phyloP scores from a whole-genome alignment of 164 flowering plant genomes.

The Vitis cinerea region DNA sequence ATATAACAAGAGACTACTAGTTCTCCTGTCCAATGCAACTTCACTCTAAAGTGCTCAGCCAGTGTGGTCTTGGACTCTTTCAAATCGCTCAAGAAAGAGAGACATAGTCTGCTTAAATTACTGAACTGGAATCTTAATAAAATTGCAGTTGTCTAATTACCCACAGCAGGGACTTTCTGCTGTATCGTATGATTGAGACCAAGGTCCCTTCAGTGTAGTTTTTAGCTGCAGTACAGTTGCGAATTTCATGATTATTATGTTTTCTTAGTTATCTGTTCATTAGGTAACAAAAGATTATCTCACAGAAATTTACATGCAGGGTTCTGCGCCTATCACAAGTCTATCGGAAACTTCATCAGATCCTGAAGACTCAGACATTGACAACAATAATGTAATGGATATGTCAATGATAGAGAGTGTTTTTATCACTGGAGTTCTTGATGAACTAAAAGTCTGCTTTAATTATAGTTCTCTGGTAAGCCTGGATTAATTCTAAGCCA shows the following conservation, averaged over 20 bases:
- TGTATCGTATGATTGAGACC: too few species aligned
- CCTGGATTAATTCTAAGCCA: neutral
- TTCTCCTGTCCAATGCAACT: too few species aligned
- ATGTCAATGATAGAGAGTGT: constrained; percentile 45
- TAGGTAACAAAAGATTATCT: neutral
- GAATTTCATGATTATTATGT: neutral
- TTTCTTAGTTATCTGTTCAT: neutral
- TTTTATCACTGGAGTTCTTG: constrained; percentile 80
- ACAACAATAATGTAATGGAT: constrained; percentile 25
- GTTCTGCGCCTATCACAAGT: constrained; percentile 60
- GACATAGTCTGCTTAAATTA: too few species aligned
- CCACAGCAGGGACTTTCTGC: too few species aligned
- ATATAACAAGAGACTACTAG: too few species aligned
- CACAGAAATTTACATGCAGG: constrained; percentile 37
- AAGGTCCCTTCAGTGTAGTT: too few species aligned
- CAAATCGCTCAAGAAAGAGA: too few species aligned
- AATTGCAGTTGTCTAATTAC: too few species aligned
- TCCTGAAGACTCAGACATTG: constrained; percentile 44
- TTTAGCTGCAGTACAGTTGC: neutral
- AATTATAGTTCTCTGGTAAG: constrained; percentile 54
- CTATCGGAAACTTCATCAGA: constrained; percentile 79
- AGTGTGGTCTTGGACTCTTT: too few species aligned
- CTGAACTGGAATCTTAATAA: too few species aligned
- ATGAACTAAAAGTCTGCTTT: constrained; percentile 82
- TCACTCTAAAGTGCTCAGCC: too few species aligned